phyloP scores from a whole-genome alignment of 495 filamentous ascomycete species.

The Xylaria nigripes region DNA sequence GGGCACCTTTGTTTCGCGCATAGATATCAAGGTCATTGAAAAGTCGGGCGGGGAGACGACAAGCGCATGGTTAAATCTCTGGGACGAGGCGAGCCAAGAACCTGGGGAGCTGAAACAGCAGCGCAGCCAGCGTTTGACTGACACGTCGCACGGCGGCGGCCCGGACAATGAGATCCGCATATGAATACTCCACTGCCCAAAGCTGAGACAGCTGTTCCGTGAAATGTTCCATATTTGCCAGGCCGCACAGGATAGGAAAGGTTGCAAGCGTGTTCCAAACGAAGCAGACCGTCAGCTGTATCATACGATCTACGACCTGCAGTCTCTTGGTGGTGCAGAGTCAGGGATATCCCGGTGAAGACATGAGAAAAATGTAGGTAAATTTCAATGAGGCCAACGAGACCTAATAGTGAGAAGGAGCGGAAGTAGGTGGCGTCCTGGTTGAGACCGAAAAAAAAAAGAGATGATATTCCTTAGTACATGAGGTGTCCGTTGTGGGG shows the following conservation, averaged over 20 bases:
- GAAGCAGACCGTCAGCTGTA: neutral
- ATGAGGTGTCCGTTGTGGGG: neutral
- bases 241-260: neutral
- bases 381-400: constrained; percentile 8
- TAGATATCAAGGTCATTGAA: neutral
- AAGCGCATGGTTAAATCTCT: constrained; percentile 1
- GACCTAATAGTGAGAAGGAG: neutral
- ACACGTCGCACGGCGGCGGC: constrained; percentile 9
- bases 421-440: neutral
- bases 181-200: neutral
- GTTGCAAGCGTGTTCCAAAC: constrained; percentile 3
- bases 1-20: neutral
- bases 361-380: neutral
- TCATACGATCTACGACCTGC: constrained; percentile 1
- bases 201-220: constrained; percentile 3
- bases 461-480: neutral
- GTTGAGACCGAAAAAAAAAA: neutral
- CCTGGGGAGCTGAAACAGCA: constrained; percentile 10
- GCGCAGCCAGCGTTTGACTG: constrained; percentile 7
- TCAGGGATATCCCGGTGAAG: constrained; percentile 2
- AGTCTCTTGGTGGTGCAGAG: constrained; percentile 2
- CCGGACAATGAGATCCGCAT: neutral
- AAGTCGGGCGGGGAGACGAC: neutral
- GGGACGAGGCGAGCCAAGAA: constrained; percentile 5
- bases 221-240: constrained; percentile 2